Evolutionary conservation across 1,284 basidiomycete genomes (phyloP), one percentile per base, ranked within the genome.

Genomic region (Microbotryomycetes sp.): DNA sequence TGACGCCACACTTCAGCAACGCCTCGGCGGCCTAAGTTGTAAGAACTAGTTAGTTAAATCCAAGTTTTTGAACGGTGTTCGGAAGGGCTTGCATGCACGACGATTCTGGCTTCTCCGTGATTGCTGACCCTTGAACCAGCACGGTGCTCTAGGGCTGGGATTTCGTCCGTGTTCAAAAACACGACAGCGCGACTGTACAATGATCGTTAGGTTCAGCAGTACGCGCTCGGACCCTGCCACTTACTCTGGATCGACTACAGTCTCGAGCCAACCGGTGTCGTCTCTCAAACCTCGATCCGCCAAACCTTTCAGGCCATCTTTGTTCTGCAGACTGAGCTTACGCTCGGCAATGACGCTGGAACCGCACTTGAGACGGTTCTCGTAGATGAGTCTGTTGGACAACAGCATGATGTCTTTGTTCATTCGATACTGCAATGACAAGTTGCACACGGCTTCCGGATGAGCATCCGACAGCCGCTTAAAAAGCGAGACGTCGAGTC

Each of bases 351-450:
- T 83, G 9, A 76, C 76, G 26, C 84, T 83, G 15, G 81, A 86
- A 2, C 92, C 94, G 71, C 91, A 93, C 46, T 79, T 80, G 52
- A 98, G 79, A 23, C 85, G 81, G 56, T 88, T 83, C 18, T 82
- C 77, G 72, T 98, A 99, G 18, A 97, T 87, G 35, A 98, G 82
- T 59, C 81, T 81, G 74, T 98, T 99, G 4, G 91, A 92, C 13
- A 99, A 78, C 7, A 82, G 73, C 94, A 97, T 98, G 73, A 99
- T 97, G 62, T 96, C 91, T 59, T 82, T 83, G 74, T 94, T 97
- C 94, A 98, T 98, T 56, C 96, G 82, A 74, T 98, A 99, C 73
- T 99, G 94, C 56, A 86, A 80, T 0, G 83, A 81, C 30, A 98
- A 81, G 66, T 92, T 86, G 21, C 88, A 83, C 47, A 97, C 87